A percentile compares a stretch with the other conserved stretches of the same genome.
Evolutionary conservation across 805 yeast genomes (phyloP).

Genomic region (Candida oleophila): DNA sequence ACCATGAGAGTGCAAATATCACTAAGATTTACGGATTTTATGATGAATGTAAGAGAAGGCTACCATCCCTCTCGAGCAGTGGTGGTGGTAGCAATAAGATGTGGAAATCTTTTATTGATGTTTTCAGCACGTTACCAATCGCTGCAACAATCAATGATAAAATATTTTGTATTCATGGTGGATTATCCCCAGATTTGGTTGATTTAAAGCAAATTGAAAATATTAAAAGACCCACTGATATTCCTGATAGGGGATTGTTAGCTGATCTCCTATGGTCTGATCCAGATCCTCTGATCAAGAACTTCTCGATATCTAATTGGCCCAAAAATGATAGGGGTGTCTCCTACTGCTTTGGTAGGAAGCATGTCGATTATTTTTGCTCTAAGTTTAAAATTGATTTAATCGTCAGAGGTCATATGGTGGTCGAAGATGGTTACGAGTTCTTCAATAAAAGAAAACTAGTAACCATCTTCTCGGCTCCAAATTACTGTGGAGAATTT

Average conservation of each 20-base stretch:
- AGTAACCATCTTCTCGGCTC: slow-evolving; percentile 80
- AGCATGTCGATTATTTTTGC: slow-evolving; percentile 69
- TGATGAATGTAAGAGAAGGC: slow-evolving; percentile 59
- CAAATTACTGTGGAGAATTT: slow-evolving; percentile 82
- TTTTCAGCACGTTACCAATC: slow-evolving; percentile 56
- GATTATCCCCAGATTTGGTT: slow-evolving; percentile 69
- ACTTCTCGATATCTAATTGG: slow-evolving; percentile 53
- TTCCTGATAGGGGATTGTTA: slow-evolving; percentile 75
- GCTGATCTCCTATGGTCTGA: slow-evolving; percentile 85
- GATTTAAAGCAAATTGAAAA: slow-evolving; percentile 66
- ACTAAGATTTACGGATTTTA: slow-evolving; percentile 61
- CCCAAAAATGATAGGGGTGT: slow-evolving; percentile 83
- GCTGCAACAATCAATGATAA: slow-evolving; percentile 62
- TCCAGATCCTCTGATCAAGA: slow-evolving; percentile 52
- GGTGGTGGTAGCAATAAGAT: slow-evolving; percentile 30
- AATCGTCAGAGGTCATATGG: slow-evolving; percentile 85
- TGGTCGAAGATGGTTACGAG: slow-evolving; percentile 85
- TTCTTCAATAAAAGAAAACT: slow-evolving; percentile 71
- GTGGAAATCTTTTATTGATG: slow-evolving; percentile 56
- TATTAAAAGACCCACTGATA: slow-evolving; percentile 78
- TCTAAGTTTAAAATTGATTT: slow-evolving; percentile 68
- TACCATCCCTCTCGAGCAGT: slow-evolving; percentile 18
- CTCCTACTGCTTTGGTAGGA: slow-evolving; percentile 72
- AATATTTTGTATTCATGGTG: slow-evolving; percentile 66
- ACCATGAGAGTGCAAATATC: slow-evolving; percentile 58